phyloP scores from a whole-genome alignment of 75 land plant species.

The Chamaecyparis obtusa region DNA sequence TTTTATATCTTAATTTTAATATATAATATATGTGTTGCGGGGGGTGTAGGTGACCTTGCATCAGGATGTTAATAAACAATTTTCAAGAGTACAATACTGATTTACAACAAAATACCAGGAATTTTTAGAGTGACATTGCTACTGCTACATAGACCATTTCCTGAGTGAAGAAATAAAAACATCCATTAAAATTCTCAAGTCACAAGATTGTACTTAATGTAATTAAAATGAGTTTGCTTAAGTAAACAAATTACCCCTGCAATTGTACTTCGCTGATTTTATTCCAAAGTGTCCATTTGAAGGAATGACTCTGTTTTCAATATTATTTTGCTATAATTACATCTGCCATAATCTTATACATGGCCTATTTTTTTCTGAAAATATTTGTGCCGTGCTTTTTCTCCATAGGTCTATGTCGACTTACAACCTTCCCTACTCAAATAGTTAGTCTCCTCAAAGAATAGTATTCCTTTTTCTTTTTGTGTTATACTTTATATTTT shows the following conservation, averaged over 20 bases:
- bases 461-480: neutral
- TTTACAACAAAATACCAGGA: conserved; percentile 85
- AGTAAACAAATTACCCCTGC: neutral
- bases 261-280: neutral
- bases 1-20: conserved; percentile 7
- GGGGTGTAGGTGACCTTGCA: conserved; percentile 51
- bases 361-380: neutral
- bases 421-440: neutral
- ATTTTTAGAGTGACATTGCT: conserved; percentile 68
- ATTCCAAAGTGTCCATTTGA: neutral
- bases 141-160: conserved; percentile 46
- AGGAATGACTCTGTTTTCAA: neutral
- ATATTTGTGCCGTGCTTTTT: too few species aligned
- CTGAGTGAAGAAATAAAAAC: conserved; percentile 74
- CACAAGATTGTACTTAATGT: conserved; percentile 39
- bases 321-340: neutral
- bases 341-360: neutral
- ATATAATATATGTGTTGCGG: neutral
- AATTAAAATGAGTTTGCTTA: conserved; percentile 39
- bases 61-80: conserved; percentile 75
- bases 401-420: neutral
- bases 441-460: neutral
- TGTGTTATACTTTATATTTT: neutral
- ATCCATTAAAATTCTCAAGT: conserved; percentile 61
- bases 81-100: conserved; percentile 94